Base-by-base conservation (phyloP, 306 rosid species). In the Rosa rugosa region DNA sequence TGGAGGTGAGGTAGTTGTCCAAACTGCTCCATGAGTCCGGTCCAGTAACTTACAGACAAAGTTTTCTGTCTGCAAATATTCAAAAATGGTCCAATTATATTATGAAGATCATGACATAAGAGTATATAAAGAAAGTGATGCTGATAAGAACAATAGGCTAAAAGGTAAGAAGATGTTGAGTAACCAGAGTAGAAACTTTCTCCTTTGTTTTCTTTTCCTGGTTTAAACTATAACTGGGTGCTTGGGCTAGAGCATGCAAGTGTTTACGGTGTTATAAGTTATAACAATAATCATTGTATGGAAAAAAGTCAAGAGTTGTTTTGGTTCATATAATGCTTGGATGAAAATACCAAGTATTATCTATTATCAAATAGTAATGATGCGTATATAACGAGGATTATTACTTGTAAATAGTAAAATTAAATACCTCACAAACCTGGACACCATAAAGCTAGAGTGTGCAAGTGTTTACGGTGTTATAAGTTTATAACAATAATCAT, bases 341-440 rank as follows among this genome's bases (percentile, higher is more conserved):
- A 68, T 42, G 31, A 68, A 68, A 68, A 34, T 11, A 68, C 45
- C 36, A 38, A n/a, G n/a, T n/a, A 66, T 27, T 27, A 27, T 27
- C 6, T 17, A 2, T 66, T 17, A 66, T 16, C 20, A 27, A 27
- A 14, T 7, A 38, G 47, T 66, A 38, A 36, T 0, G 71, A 66
- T 63, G 27, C 9, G 1, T 13, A 10, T 22, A 22, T 51, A 18
- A 22, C 6, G 6, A 57, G 34, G 5, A 6, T 22, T 22, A 59
- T 23, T 59, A 34, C 42, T 69, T 2, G 18, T 41, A 14, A 12
- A 46, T 27, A 70, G 13, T 54, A 18, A 23, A 1, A 69, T 2
- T 31, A 64, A 64, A 31, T 87, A 94, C 95, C 97, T 94, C 97
- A 38, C 99, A 94, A 44, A 91, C 90, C 75, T 88, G 99, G 51